A percentile compares a stretch with the other conserved stretches of the same genome.
Evolutionary conservation across 345 rosid genomes (phyloP).

Genomic region (Balakata baccata): DNA sequence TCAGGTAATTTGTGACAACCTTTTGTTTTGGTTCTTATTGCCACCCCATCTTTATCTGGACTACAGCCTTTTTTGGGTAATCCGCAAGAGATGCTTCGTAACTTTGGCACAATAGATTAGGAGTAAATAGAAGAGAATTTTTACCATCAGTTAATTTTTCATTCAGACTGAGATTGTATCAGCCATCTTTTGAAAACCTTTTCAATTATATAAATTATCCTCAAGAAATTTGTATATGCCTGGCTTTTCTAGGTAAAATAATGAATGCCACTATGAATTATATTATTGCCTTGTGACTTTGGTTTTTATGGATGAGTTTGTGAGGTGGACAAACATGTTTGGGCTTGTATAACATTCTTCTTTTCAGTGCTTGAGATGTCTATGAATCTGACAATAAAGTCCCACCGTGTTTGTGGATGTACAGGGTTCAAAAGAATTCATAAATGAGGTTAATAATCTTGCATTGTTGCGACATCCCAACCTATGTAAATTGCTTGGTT

Average conservation of each 20-base stretch:
- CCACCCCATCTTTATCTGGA: not conserved
- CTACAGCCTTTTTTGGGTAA: not conserved
- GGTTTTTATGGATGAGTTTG: not conserved
- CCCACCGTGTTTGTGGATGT: constrained; percentile 21
- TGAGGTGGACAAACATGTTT: not conserved
- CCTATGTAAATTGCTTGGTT: constrained; percentile 84
- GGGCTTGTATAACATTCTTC: not conserved
- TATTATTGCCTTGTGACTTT: not conserved
- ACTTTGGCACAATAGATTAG: not conserved
- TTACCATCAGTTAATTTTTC: not conserved
- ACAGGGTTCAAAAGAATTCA: constrained; percentile 76
- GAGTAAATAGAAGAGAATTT: not conserved
- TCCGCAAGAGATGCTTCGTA: not conserved
- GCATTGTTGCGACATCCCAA: constrained; percentile 89
- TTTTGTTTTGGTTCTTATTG: not conserved
- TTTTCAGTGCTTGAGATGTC: not conserved
- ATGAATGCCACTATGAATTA: not conserved
- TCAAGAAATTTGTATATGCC: not conserved
- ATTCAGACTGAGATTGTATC: not conserved
- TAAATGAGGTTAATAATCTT: constrained; percentile 71
- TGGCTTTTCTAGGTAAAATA: not conserved
- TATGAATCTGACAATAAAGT: not conserved
- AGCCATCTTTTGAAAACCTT: not conserved
- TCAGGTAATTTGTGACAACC: constrained; percentile 47
- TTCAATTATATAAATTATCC: no score